Base-by-base conservation (phyloP, 176 grass and related monocot species). In the Ensete glaucum region DNA sequence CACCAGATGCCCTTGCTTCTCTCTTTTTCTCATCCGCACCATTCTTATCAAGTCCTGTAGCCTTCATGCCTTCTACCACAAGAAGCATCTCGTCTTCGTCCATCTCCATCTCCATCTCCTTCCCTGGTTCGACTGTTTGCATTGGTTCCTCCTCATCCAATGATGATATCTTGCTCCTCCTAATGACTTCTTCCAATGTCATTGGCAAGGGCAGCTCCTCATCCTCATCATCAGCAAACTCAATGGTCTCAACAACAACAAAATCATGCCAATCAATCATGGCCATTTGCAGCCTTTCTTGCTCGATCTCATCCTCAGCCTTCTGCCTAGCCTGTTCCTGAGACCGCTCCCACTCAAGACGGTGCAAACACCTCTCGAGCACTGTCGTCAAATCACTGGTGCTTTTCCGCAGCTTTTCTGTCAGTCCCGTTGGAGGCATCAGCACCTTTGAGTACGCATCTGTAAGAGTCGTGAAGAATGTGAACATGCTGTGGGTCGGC, bases 211-310 rank as follows among this genome's bases (percentile, higher is more conserved):
- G 95, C 15, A 99, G 85, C 9, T 89, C 95, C 56, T 94, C 90
- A 0, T 68, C 84, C 69, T 94, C 95, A 67, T 99, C 95, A 20
- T 99, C 95, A 2, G 55, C 90, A 84, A 99, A 91, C 59, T 94
- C 95, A 74, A 99, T 99, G 1, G 82, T 87, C 85, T 99, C 95
- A 0, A 99, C 94, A 1, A 98, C 90, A 62, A 87, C 89, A 72
- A 94, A 99, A 77, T 91, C 95, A 62, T 99, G 95, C 95, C 95
- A 99, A 76, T 99, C 95, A 24, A 99, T 99, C 95, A 99, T 91
- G 0, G 91, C 87, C 95, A 99, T 99, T 19, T 87, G 88, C 65
- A 84, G 73, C 73, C 90, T 80, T 56, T 99, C 95, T 79, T 91
- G 91, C 75, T 99, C 95, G 1, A 99, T 78, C 53, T 99, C 95